Base-by-base conservation (phyloP, 1,284 basidiomycete species). In the Microbotryomycetes sp. region DNA sequence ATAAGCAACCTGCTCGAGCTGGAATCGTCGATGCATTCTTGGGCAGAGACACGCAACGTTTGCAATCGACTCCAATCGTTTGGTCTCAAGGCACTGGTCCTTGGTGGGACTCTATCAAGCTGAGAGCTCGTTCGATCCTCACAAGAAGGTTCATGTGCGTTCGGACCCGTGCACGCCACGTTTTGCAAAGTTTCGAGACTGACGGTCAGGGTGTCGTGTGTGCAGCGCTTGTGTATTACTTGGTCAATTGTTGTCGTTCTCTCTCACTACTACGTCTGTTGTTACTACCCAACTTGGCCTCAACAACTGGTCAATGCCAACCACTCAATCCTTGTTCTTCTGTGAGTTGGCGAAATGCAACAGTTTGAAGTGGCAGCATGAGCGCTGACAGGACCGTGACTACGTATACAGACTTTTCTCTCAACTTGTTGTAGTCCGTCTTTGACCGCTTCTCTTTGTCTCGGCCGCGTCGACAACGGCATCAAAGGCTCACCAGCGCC, bases 221-320 rank as follows among this genome's bases (percentile, higher is more conserved):
- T 19, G n/a, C 55, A 58, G 58, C n/a, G 52, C 50, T 36, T 62
- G 60, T 25, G 15, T 62, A 16, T 25, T 54, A 19, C 84, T 85
- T 2, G 89, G 89, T n/a, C 89, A 91, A 74, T 73, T 89, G 28
- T 84, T 90, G 29, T 88, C 87, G 54, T 73, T 91, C 56, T 90
- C 88, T 74, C 90, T 91, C 61, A 90, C 88, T 15, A 87, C 86
- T 73, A 91, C 88, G 58, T 89, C 85, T 71, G 85, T 89, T 29
- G 86, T 86, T 47, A 57, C 56, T 29, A 58, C 48, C 7, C 36
- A 63, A 36, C 36, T 60, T 19, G 36, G 36, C 36, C 78, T 68
- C 26, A 77, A 86, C 59, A 83, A 83, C 69, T 90, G 88, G 86
- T 76, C 80, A 6, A 74, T 90, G 54, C 83, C 89, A 16, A 88